Base-by-base conservation (phyloP, 768 basidiomycete genomes). In the Leucosporidium yakuticum region DNA sequence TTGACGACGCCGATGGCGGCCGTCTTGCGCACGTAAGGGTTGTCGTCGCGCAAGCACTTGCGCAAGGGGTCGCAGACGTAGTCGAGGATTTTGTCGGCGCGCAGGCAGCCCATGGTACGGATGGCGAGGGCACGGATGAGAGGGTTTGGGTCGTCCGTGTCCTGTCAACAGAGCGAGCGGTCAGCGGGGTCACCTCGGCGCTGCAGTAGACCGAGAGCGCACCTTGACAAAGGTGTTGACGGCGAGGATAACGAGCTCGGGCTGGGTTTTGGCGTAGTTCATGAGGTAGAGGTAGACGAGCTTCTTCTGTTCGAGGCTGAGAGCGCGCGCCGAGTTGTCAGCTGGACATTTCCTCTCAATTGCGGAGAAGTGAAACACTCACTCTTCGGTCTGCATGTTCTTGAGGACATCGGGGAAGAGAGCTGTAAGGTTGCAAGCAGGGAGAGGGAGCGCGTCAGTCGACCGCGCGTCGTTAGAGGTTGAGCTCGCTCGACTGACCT, bases 191-290 rank as follows among this genome's bases (percentile, higher is more conserved):
- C 6, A 50, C 25, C 3, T 14, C 4, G 8, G 57, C 17, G 21
- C 27, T 23, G 14, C 20, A 19, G 60, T 34, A 11, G 36, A 19
- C 48, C 31, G 56, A 29, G 4, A 59, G 34, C 48, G 58, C 29
- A 81, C 83, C 78, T 83, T 83, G 66, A 99, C 96, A 77, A 99
- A 97, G 12, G 95, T 99, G 77, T 98, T 99, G 68, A 99, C 96
- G 34, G 96, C 96, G 56, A 99, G 84, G 77, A 99, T 98, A 80
- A 97, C 94, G 69, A 98, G 89, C 77, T 99, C 96, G 0, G 96
- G 96, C 77, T 99, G 96, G 0, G 95, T 94, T 78, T 96, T 96
- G 44, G 95, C 95, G 74, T 98, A 99, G 82, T 99, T 99, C 90
- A 98, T 97, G 67, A 99, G 86, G 79, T 97, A 97, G 29, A 70